Evolutionary conservation across 805 yeast genomes (phyloP), one percentile per base, ranked within the genome.

Genomic region (Yamadazyma scolyti): DNA sequence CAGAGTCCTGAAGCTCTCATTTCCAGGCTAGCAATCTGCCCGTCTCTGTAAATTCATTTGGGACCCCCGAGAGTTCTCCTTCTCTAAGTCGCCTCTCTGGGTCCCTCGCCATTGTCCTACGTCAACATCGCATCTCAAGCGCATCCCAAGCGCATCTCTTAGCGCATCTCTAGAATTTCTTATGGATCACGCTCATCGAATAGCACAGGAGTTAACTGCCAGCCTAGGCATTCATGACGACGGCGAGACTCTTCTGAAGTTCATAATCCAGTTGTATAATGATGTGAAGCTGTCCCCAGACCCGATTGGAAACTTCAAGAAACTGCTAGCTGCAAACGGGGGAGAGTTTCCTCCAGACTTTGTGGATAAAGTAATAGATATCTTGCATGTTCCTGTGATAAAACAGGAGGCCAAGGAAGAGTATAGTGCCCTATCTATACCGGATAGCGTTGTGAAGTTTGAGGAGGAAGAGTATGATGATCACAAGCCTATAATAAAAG

Each of bases 281-380:
- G 23, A 36, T 9, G 25, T 40, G 6, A 29, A 19, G 15, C 9
- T 4, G 4, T 14, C 13, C 11, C 10, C 11, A 20, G 13, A 28
- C 15, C 6, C 9, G 4, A 12, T 16, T 14, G 23, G 12, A 6
- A 17, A 28, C 9, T 41, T 41, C 29, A 35, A 28, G 11, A 4
- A 3, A 5, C 35, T 48, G 6, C 41, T 65, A 11, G 32, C 39
- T 13, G 50, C 48, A n/a, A 64, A 64, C 40, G 71, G 72, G 1
- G 71, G 70, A 4, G 65, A 56, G 14, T 65, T 65, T 31, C 68
- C 71, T 2, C 33, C 24, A 8, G 50, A 46, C 23, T 64, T 65
- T 33, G 37, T 59, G 2, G 31, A 32, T 9, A 44, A 46, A 6
- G 48, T 54, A 6, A 50, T 43, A 33, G 43, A 42, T 16, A 32